These are phyloP conservation scores for Neurospora pannonica DNA, from an alignment of 495 filamentous ascomycete genomes.

Conservation along the genomic window DNA sequence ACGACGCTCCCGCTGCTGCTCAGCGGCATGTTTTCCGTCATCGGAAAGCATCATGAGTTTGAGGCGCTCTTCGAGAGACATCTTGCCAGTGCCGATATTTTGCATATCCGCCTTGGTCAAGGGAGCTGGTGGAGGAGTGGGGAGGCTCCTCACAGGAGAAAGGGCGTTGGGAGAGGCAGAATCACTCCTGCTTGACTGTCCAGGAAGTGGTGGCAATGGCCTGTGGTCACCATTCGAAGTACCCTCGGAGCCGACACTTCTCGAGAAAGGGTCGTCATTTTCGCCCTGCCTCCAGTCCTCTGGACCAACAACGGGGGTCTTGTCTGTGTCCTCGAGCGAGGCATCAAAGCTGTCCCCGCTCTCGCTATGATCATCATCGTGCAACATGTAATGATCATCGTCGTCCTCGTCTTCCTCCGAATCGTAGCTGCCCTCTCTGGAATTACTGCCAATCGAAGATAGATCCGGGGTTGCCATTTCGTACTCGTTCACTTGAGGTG, in stretches of 20 bases:
- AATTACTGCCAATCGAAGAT: slow-evolving; percentile 79
- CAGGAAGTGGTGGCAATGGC: slow-evolving; percentile 67
- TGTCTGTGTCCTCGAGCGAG: slow-evolving; percentile 87
- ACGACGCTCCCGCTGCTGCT: slow-evolving; percentile 52
- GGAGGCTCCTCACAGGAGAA: slow-evolving; percentile 53
- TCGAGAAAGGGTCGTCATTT: slow-evolving; percentile 66
- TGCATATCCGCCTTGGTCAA: slow-evolving; percentile 62
- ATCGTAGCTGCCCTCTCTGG: slow-evolving; percentile 85
- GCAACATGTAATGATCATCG: slow-evolving; percentile 62
- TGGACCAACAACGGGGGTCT: slow-evolving; percentile 91
- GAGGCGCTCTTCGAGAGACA: slow-evolving; percentile 75
- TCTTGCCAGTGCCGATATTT: slow-evolving; percentile 54
- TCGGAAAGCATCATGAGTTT: slow-evolving; percentile 73
- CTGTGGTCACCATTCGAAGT: slow-evolving; percentile 65
- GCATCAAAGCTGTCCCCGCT: slow-evolving; percentile 89
- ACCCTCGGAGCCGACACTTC: slow-evolving; percentile 51
- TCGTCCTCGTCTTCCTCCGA: slow-evolving; percentile 64
- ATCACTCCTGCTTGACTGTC: slow-evolving; percentile 22
- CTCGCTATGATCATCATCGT: slow-evolving; percentile 58
- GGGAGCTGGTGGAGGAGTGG: slow-evolving; percentile 56
- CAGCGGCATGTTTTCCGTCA: slow-evolving; percentile 40
- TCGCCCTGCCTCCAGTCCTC: slow-evolving; percentile 85
- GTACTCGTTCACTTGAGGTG: slow-evolving; percentile 91
- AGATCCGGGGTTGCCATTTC: slow-evolving; percentile 94
- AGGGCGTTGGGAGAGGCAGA: slow-evolving; percentile 35